phyloP scores from a whole-genome alignment of 495 filamentous ascomycete species.

The Lasiosphaeris hirsuta region DNA sequence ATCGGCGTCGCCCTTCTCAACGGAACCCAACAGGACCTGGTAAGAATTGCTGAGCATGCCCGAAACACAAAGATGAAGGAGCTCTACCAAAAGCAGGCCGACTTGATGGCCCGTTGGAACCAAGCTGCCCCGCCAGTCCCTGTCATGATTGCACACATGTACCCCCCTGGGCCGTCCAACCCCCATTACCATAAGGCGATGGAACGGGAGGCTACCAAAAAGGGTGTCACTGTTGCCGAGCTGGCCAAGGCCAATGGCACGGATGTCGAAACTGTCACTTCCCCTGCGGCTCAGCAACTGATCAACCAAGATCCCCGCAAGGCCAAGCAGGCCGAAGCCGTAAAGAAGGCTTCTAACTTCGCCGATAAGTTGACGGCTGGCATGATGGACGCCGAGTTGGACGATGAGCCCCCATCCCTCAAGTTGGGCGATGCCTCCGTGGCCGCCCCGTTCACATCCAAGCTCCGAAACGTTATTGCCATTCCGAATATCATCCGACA shows the following conservation, averaged over 20 bases:
- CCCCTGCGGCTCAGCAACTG: conserved; percentile 66
- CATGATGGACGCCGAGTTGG: conserved; percentile 88
- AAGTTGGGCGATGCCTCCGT: conserved; percentile 98
- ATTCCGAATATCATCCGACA: conserved; percentile 98
- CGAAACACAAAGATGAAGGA: conserved; percentile 97
- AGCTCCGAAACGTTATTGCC: conserved; percentile 93
- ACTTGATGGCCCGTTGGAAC: conserved; percentile 89
- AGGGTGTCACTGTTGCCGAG: conserved; percentile 52
- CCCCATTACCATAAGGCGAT: conserved; percentile 96
- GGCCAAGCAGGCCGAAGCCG: conserved; percentile 60
- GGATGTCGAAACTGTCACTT: conserved; percentile 62
- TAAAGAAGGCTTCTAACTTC: conserved; percentile 68
- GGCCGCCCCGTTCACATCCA: conserved; percentile 95
- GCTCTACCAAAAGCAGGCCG: conserved; percentile 91
- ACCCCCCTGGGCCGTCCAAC: conserved; percentile 85
- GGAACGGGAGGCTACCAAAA: conserved; percentile 72
- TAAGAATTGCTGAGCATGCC: conserved; percentile 86
- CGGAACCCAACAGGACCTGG: conserved; percentile 85
- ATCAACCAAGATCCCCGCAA: conserved; percentile 54
- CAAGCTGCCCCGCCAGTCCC: conserved; percentile 89
- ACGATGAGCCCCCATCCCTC: conserved; percentile 88
- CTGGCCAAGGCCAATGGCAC: conserved; percentile 40
- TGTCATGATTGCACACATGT: conserved; percentile 85
- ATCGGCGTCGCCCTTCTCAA: conserved; percentile 96
- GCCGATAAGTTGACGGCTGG: conserved; percentile 82